Evolutionary conservation across 1,139 yeast species (phyloP), one percentile per base, ranked within the genome.

Genomic region (Hyphopichia fennica): DNA sequence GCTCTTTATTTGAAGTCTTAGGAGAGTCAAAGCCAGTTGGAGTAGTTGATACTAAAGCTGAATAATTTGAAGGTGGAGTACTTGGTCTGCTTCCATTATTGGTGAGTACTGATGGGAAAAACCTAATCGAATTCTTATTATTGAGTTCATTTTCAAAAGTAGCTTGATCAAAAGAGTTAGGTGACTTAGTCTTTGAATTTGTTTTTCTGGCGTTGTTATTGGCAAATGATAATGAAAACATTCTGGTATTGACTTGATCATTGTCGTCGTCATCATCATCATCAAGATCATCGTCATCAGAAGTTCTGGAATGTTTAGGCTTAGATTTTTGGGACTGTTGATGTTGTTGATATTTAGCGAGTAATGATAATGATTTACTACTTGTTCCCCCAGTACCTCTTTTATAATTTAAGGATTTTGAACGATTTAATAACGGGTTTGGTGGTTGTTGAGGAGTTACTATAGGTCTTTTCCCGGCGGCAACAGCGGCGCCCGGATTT

Each of bases 361-460:
- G 49, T 19, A 63, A 43, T 5, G 62, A 54, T 8, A 41, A 31
- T 17, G 41, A 38, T 28, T 38, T 38, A 14, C 46, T 36, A 15
- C 45, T 45, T 39, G 58, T 53, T 13, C 60, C 58, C 31, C 54
- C 50, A 38, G 60, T 47, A 43, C 58, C 52, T 39, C 56, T 52
- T 40, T 58, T 54, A 41, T 64, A 59, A 39, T 65, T 66, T 29
- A 65, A 52, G 0, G 72, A 65, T 37, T 67, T 57, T 3, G 69
- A 60, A 40, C 74, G 49, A 35, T 47, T 52, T 20, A 57, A 45
- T 16, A 62, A 44, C 8, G 61, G 54, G 35, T 51, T 48, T 9
- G 42, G 51, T 41, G 34, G 36, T 33, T 30, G 45, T 19, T 49
- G 40, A 3, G 58, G 51, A 27, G 46, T 47, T 14, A 54, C 50